A percentile compares a stretch with the other conserved stretches of the same genome.
These are phyloP conservation scores for Mesembryanthemum crystallinum DNA, from an alignment of 148 eudicot genomes.

Conservation along the genomic window DNA sequence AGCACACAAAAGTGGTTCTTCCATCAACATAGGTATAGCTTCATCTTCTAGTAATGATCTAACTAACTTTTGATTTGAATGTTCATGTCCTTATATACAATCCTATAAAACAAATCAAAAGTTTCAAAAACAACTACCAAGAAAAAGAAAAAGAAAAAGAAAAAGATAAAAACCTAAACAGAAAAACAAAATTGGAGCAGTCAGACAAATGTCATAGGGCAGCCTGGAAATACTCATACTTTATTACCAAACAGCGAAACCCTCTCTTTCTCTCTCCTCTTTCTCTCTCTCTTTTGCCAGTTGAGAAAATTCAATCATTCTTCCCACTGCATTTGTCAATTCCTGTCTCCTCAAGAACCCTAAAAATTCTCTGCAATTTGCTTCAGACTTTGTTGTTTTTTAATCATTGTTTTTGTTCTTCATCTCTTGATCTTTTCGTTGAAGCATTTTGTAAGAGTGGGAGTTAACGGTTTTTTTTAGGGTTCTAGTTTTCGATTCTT, in stretches of 20 bases:
- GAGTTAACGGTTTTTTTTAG: not conserved
- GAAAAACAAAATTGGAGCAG: not conserved
- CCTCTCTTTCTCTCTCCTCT: not conserved
- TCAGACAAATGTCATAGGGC: conserved; percentile 14
- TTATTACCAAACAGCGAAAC: conserved; percentile 11
- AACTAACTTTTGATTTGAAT: too few relatives aligned
- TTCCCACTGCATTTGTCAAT: conserved; percentile 11
- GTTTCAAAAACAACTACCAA: not conserved
- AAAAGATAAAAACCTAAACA: not conserved
- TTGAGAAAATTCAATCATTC: conserved; percentile 13
- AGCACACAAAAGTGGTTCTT: too few relatives aligned
- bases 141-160: not conserved
- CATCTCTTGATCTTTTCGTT: not conserved
- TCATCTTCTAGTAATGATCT: too few relatives aligned
- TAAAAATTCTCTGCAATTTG: conserved; percentile 4
- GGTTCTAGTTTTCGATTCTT: not conserved
- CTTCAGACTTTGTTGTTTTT: not conserved
- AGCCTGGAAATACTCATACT: conserved; percentile 18
- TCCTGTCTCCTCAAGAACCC: conserved; percentile 16
- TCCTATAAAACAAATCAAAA: not conserved
- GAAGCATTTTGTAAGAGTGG: not conserved
- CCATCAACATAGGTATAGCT: too few relatives aligned
- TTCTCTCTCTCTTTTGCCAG: not conserved
- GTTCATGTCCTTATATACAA: not conserved
- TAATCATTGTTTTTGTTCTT: not conserved